Base-by-base conservation (phyloP, 768 basidiomycete species). In the Suillus placidus region DNA sequence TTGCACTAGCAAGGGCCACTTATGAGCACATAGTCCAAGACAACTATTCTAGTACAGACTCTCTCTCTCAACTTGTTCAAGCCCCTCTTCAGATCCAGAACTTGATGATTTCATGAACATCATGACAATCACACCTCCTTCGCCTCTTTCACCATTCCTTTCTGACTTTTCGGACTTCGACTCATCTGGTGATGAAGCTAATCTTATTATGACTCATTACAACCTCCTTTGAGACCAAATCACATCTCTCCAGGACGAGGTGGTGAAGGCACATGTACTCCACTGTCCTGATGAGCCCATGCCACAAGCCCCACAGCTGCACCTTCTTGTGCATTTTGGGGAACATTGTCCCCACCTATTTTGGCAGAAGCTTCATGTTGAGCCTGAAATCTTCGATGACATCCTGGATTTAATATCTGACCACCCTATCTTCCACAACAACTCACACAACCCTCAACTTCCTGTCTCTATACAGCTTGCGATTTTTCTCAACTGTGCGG, bases 271-370 rank as follows among this genome's bases (percentile, higher is more conserved):
- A 40, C 20, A 3, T 45, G 47, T 52, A 37, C 64, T 65, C 18
- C 16, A 60, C 13, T 4, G 6, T 5, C 63, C 63, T 38, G 18
- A 4, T 40, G 18, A 35, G 26, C 64, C 64, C 6, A 20, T 35
- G 26, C 45, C 57, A 45, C 13, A 8, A 20, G 60, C 63, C 43
- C 34, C 20, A 14, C 66, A 67, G 34, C 20, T 67, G 18, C 32
- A 43, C 52, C 45, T 64, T 1, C 63, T 67, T 45, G 60, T 55
- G 3, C 40, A 64, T 16, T 67, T 61, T 47, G 54, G 72, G 78
- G 16, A 80, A 79, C 66, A 54, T 43, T 7, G 20, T 6, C 18
- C 43, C 18, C 43, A 20, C 18, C 18, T 43, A 20, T 43, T 20
- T 43, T 5, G 8, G 18, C 43, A 43, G 18, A 43, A 43, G 7